A percentile compares a stretch with the other conserved stretches of the same genome.
These are phyloP conservation scores for Phytophthora chlamydospora DNA, from an alignment of 352 stramenopile genomes.

Conservation along the genomic window DNA sequence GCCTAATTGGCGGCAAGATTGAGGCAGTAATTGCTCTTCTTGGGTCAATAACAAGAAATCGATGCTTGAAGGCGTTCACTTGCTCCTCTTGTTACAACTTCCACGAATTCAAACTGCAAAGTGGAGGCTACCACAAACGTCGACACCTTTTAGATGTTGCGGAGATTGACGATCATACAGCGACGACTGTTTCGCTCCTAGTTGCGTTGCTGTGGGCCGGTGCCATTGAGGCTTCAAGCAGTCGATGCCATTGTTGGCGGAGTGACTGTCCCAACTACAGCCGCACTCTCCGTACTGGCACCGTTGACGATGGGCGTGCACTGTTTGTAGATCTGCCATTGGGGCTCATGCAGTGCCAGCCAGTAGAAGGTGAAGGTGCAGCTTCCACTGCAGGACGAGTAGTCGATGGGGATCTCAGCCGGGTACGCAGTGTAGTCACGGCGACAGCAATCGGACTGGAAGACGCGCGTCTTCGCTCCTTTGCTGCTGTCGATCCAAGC, in stretches of 20 bases:
- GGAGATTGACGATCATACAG: no score
- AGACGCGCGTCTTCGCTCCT: constrained; percentile 20
- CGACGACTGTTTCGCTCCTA: no score
- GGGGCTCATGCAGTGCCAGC: constrained; percentile 52
- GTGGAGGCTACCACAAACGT: no score
- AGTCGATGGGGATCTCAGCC: constrained; percentile 59
- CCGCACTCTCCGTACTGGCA: constrained; percentile 18
- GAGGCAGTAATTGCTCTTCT: not conserved
- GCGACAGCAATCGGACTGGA: constrained; percentile 48
- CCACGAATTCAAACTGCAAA: no score
- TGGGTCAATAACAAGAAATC: not conserved
- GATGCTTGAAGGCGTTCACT: not conserved
- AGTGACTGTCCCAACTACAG: not conserved
- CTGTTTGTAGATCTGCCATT: constrained; percentile 68
- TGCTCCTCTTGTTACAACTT: no score
- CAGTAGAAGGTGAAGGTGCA: constrained; percentile 70
- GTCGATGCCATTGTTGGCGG: not conserved
- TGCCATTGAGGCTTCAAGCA: no score
- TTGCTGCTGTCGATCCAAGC: constrained; percentile 35
- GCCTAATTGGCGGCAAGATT: not conserved
- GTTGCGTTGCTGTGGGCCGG: no score
- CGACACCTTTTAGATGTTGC: no score
- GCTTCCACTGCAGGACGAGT: constrained; percentile 48
- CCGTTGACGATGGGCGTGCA: constrained; percentile 42
- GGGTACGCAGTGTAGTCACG: constrained; percentile 46